phyloP scores from a whole-genome alignment of 331 rosid species.

The Rhamnella rubrinervis region DNA sequence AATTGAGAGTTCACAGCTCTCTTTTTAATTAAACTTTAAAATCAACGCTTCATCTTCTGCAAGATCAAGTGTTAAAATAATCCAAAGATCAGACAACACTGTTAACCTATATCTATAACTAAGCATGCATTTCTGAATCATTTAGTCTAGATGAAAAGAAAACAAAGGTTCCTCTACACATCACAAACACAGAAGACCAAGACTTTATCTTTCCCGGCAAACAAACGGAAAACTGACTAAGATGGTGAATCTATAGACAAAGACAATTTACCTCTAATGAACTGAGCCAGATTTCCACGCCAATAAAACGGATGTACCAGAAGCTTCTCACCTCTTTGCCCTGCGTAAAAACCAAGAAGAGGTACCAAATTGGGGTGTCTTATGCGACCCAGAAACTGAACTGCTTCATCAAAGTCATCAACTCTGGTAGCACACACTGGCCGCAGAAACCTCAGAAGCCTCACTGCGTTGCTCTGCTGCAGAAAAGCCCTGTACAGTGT shows the following conservation, averaged over 20 bases:
- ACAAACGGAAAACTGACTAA: conserved; percentile 6
- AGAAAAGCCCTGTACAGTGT: conserved; percentile 84
- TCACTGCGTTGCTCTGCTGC: conserved; percentile 59
- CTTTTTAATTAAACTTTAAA: background rate
- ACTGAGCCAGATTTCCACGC: conserved; percentile 72
- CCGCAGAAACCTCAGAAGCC: conserved; percentile 83
- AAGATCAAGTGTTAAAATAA: too few species aligned
- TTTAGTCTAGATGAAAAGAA: background rate
- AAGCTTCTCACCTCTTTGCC: conserved; percentile 96
- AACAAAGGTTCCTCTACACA: background rate
- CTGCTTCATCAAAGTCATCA: conserved; percentile 56
- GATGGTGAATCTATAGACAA: background rate
- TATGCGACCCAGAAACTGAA: conserved; percentile 63
- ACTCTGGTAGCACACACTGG: conserved; percentile 62
- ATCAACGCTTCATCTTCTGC: too few species aligned
- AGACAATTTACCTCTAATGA: conserved; percentile 60
- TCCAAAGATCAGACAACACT: too few species aligned
- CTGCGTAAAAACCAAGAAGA: conserved; percentile 86
- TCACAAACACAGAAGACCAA: background rate
- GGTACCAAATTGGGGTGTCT: conserved; percentile 88
- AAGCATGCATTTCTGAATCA: too few species aligned
- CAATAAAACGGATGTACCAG: conserved; percentile 83
- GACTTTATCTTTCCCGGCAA: conserved; percentile 12
- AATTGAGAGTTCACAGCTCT: background rate
- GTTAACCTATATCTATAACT: too few species aligned